phyloP scores from a whole-genome alignment of 129 eudicot species.

The Tanacetum coccineum region DNA sequence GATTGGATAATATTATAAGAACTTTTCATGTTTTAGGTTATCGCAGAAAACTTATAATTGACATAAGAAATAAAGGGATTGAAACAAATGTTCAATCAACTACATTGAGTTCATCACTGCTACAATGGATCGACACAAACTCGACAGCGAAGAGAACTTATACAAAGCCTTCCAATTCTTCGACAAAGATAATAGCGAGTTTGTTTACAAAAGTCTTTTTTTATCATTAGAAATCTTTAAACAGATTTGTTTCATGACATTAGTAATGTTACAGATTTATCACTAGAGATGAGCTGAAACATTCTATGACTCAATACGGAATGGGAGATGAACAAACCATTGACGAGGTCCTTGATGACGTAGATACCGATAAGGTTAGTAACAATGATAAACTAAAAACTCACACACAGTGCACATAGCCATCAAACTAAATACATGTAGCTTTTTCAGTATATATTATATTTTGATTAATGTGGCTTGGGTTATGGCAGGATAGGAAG shows the following conservation, averaged over 20 bases:
- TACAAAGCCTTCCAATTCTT: conserved; percentile 63
- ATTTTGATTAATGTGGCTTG: no score
- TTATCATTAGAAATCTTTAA: background rate
- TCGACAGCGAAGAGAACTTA: conserved; percentile 67
- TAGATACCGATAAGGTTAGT: conserved; percentile 69
- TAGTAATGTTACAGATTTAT: conserved; percentile 44
- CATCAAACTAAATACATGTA: background rate
- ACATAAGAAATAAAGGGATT: conserved; percentile 75
- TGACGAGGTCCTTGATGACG: conserved; percentile 69
- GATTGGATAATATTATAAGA: background rate
- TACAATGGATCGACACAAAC: conserved; percentile 85
- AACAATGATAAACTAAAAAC: background rate
- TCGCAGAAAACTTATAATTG: conserved; percentile 66
- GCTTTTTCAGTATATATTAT: background rate
- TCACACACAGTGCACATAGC: no score
- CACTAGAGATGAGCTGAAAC: conserved; percentile 79
- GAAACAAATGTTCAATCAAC: conserved; percentile 80
- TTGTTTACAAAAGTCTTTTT: conserved; percentile 11
- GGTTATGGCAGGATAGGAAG: no score
- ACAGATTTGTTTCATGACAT: background rate
- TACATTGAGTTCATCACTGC: conserved; percentile 75
- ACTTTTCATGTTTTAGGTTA: conserved; percentile 42
- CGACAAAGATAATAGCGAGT: conserved; percentile 76
- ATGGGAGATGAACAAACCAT: conserved; percentile 89
- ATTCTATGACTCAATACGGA: conserved; percentile 67